Conservation (phyloP, 1,139 yeast genomes). For the Kodamaea ohmeri region DNA sequence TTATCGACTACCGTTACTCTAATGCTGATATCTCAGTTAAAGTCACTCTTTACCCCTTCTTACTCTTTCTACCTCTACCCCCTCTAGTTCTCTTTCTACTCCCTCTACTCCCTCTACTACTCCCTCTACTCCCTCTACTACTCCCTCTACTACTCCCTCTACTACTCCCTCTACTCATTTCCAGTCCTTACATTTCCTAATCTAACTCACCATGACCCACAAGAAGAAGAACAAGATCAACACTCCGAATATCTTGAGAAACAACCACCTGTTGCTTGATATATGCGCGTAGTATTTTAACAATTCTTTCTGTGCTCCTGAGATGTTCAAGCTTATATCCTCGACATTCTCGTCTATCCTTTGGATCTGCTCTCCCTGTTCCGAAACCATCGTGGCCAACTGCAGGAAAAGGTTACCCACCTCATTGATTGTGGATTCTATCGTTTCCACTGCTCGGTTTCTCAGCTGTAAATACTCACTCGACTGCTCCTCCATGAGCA, state of each 20-base stretch:
- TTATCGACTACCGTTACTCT: too few relatives aligned
- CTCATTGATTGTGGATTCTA: conserved; percentile 92
- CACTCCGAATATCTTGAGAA: conserved; percentile 85
- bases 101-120: too few relatives aligned
- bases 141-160: too few relatives aligned
- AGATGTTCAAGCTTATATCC: conserved; percentile 82
- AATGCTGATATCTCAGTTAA: too few relatives aligned
- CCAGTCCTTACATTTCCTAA: background rate
- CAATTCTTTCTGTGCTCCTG: conserved; percentile 93
- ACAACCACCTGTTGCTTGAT: conserved; percentile 88
- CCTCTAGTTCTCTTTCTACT: too few relatives aligned
- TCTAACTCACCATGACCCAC: conserved; percentile 73
- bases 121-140: too few relatives aligned
- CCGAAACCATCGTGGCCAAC: conserved; percentile 95
- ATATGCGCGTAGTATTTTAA: conserved; percentile 86
- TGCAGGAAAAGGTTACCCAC: conserved; percentile 94
- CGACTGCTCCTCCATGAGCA: conserved; percentile 73
- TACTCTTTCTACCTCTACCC: too few relatives aligned
- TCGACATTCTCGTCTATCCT: conserved; percentile 94
- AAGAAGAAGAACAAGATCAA: conserved; percentile 71
- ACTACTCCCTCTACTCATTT: too few relatives aligned
- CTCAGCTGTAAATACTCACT: conserved; percentile 78
- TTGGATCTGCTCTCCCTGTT: conserved; percentile 95
- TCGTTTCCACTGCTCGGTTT: conserved; percentile 88
- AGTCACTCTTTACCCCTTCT: too few relatives aligned